phyloP scores from a whole-genome alignment of 352 stramenopile species.

The Pythium phragmiticola region DNA sequence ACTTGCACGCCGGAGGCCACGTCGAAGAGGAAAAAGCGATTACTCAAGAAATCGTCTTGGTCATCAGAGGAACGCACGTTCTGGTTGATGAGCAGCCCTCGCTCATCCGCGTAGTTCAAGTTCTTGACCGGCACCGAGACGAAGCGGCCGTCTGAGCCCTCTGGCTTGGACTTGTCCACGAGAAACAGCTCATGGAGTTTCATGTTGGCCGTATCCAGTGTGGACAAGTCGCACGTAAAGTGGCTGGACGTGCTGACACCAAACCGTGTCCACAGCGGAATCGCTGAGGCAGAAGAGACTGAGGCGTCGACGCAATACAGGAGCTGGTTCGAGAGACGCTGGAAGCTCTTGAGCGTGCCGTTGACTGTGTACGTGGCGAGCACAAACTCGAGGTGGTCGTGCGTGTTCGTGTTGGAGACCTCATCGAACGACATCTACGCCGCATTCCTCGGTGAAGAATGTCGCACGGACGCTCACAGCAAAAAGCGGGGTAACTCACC shows the following conservation, averaged over 20 bases:
- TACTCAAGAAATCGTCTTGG: conserved; percentile 83
- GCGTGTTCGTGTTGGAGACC: conserved; percentile 34
- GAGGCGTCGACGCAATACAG: conserved; percentile 63
- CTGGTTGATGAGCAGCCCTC: conserved; percentile 69
- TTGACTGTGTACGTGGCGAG: conserved; percentile 88
- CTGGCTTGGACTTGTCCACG: conserved; percentile 69
- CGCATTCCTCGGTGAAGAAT: background rate
- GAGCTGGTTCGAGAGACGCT: conserved; percentile 73
- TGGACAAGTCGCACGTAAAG: conserved; percentile 70
- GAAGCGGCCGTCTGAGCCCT: conserved; percentile 49
- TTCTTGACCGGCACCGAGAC: conserved; percentile 89
- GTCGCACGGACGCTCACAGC: background rate
- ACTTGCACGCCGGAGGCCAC: conserved; percentile 56
- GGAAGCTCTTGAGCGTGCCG: conserved; percentile 80
- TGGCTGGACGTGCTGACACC: conserved; percentile 53
- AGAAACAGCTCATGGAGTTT: conserved; percentile 92
- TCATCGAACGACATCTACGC: conserved; percentile 83
- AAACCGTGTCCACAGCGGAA: conserved; percentile 78
- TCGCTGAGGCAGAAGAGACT: conserved; percentile 12
- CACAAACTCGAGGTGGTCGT: conserved; percentile 80
- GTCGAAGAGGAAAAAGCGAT: conserved; percentile 93
- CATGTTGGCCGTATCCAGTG: conserved; percentile 42
- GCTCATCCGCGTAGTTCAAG: conserved; percentile 73
- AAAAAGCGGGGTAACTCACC: conserved; percentile 23
- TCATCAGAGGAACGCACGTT: conserved; percentile 59